These are phyloP conservation scores for Bacidia rubella DNA, from an alignment of 495 filamentous ascomycete species.

Conservation along the genomic window DNA sequence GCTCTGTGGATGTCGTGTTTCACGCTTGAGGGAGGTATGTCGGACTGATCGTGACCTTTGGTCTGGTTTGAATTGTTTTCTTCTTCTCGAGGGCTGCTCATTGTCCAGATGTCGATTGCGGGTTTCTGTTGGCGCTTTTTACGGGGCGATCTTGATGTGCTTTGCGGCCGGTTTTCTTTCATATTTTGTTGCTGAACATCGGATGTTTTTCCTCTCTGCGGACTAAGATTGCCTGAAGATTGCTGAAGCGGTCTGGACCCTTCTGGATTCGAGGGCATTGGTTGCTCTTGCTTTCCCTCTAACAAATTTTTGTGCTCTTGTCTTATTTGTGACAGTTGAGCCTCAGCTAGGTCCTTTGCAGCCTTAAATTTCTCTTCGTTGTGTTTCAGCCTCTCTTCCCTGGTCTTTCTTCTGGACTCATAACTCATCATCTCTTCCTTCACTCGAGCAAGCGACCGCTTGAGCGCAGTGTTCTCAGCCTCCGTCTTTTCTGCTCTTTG, in stretches of 20 bases:
- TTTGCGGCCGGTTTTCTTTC: not conserved
- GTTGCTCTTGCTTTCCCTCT: conserved; percentile 7
- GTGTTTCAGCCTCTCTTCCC: conserved; percentile 36
- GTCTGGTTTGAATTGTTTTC: not conserved
- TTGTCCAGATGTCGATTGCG: conserved; percentile 17
- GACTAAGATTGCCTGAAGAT: not conserved
- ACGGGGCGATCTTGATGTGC: conserved; percentile 8
- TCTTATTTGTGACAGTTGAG: conserved; percentile 19
- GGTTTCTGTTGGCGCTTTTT: conserved; percentile 16
- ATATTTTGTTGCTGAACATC: not conserved
- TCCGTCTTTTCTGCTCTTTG: conserved; percentile 47
- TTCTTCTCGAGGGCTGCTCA: conserved; percentile 5
- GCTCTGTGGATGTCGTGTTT: conserved; percentile 10
- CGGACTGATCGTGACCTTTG: not conserved
- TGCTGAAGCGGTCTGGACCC: conserved; percentile 3
- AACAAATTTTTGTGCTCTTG: conserved; percentile 12
- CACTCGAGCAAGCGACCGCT: conserved; percentile 36
- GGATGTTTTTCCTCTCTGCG: not conserved
- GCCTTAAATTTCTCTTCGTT: conserved; percentile 34
- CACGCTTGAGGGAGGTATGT: conserved; percentile 14
- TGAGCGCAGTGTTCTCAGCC: conserved; percentile 40
- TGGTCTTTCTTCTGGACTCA: conserved; percentile 37
- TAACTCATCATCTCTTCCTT: conserved; percentile 42
- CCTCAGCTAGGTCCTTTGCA: conserved; percentile 34
- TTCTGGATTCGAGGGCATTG: conserved; percentile 20